Percentiles rank a stretch among this genome's conserved stretches.
These are phyloP conservation scores for Effrenium voratum DNA, from an alignment of 73 alveolate species.

Conservation along the genomic window DNA sequence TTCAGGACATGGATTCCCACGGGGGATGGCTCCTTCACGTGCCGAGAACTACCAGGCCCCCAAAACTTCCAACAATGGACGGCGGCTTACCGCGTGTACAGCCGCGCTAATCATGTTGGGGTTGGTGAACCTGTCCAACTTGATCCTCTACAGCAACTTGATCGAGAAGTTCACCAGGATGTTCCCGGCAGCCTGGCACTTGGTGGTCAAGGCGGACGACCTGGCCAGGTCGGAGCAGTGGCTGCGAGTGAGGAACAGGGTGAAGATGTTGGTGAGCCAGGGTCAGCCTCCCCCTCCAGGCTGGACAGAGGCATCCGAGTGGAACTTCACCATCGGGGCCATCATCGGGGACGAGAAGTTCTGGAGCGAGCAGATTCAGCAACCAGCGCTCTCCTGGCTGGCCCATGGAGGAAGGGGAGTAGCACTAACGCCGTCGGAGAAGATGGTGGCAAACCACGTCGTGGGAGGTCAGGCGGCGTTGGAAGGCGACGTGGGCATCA, in stretches of 20 bases:
- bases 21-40: background rate
- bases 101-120: background rate
- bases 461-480: background rate
- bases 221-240: background rate
- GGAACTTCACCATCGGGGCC: background rate
- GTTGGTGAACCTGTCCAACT: background rate
- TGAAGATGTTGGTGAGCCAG: background rate
- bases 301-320: background rate
- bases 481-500: background rate
- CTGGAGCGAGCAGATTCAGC: background rate
- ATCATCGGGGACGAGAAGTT: background rate
- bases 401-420: background rate
- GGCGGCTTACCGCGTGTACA: background rate
- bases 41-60: background rate
- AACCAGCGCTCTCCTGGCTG: background rate
- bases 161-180: background rate
- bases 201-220: background rate
- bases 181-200: background rate
- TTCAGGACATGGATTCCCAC: constrained; percentile 2
- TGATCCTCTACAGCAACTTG: background rate
- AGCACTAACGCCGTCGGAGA: background rate
- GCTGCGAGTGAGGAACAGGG: background rate
- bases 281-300: background rate
- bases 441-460: background rate
- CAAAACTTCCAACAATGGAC: background rate